These are phyloP conservation scores for Urochloa ruziziensis DNA, from an alignment of 176 grass and related monocot species.

Conservation along the genomic window DNA sequence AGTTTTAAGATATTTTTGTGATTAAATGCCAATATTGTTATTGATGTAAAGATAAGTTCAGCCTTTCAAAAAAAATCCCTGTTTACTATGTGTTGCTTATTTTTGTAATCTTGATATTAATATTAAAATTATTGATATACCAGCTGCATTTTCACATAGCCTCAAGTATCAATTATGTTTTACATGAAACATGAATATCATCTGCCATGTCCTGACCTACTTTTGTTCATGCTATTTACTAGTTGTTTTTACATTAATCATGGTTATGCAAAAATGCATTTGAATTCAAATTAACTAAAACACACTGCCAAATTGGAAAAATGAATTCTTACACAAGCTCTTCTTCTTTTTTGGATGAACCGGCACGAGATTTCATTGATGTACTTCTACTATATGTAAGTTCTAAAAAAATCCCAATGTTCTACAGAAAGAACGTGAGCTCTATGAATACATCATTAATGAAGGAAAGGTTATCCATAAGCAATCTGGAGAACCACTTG, in stretches of 20 bases:
- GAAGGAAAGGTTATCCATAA: conserved; percentile 65
- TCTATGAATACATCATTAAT: conserved; percentile 65
- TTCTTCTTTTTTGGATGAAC: too few species aligned
- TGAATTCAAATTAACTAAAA: background rate
- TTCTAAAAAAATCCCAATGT: background rate
- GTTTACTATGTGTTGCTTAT: background rate
- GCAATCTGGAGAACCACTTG: conserved; percentile 54
- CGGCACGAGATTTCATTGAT: too few species aligned
- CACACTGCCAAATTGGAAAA: background rate
- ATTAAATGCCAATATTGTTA: too few species aligned
- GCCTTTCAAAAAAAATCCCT: background rate
- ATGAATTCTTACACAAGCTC: background rate
- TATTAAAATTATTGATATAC: background rate
- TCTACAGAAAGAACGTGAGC: conserved; percentile 76
- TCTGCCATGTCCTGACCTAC: background rate
- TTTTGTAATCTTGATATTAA: background rate
- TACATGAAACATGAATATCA: background rate
- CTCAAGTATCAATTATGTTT: background rate
- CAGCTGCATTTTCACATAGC: background rate
- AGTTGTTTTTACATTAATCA: background rate
- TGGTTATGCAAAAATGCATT: background rate
- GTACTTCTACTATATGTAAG: too few species aligned
- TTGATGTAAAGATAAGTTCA: background rate
- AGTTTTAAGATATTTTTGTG: too few species aligned
- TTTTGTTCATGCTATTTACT: background rate